Conservation (phyloP, 2,329 filamentous ascomycete genomes). For the Paraphoma chrysanthemicola region DNA sequence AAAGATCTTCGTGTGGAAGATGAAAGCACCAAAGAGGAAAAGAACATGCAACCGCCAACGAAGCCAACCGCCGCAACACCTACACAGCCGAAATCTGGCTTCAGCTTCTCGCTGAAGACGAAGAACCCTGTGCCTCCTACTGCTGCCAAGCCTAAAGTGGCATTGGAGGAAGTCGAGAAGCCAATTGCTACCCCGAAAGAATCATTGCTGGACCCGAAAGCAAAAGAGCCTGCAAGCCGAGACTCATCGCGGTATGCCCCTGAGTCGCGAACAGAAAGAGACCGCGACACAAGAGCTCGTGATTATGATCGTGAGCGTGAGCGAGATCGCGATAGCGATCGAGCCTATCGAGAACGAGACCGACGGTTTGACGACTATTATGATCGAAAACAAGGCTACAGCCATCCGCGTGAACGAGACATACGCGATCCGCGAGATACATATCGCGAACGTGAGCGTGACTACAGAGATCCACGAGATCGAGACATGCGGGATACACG, state of each 20-base stretch:
- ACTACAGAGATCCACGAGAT: slow-evolving; percentile 9
- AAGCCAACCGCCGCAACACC: slow-evolving; percentile 59
- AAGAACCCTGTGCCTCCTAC: slow-evolving; percentile 64
- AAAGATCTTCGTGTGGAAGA: slow-evolving; percentile 73
- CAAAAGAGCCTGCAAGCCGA: slow-evolving; percentile 46
- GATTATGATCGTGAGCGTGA: slow-evolving; percentile 29
- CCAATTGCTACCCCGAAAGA: slow-evolving; percentile 47
- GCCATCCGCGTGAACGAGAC: slow-evolving; percentile 37
- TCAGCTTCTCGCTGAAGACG: slow-evolving; percentile 92
- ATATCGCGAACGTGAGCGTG: slow-evolving; percentile 18
- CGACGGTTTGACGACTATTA: slow-evolving; percentile 35
- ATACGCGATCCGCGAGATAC: slow-evolving; percentile 23
- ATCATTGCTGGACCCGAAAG: slow-evolving; percentile 48
- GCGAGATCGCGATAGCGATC: slow-evolving; percentile 35
- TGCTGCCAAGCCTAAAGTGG: slow-evolving; percentile 59
- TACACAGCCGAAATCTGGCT: slow-evolving; percentile 62
- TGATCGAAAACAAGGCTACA: slow-evolving; percentile 35
- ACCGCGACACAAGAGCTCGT: slow-evolving; percentile 27
- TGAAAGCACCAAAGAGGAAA: slow-evolving; percentile 58
- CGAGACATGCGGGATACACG: slow-evolving; percentile 23
- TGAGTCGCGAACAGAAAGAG: slow-evolving; percentile 33
- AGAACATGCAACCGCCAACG: slow-evolving; percentile 61
- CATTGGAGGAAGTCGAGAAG: slow-evolving; percentile 48
- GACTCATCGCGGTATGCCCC: slow-evolving; percentile 29
- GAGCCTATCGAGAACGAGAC: slow-evolving; percentile 53